Evolutionary conservation across 1,139 yeast genomes (phyloP), one percentile per base, ranked within the genome.

Genomic region (Spencermartinsiella ligniputridi): DNA sequence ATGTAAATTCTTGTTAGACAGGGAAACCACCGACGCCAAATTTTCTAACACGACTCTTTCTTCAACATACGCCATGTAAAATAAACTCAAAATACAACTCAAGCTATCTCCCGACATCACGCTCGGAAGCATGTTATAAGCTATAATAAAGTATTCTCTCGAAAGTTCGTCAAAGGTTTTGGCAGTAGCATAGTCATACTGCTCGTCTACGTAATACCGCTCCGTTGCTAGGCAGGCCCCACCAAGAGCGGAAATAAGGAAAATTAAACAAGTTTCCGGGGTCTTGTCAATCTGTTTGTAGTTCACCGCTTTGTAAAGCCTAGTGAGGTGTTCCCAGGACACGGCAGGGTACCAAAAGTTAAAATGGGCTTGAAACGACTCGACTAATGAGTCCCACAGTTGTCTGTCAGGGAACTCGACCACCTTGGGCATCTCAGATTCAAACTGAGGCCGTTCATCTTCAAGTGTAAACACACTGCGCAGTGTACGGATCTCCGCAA

Each of bases 301-400:
- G 19, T 34, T 13, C 12, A 22, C n/a, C 9, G 21, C 13, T 16
- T 20, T 19, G 13, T 17, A 12, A 13, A 21, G n/a, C 12, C 36
- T 33, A 18, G 29, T 33, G 21, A 44, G 35, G 20, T 33, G 25
- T 27, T 25, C 24, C n/a, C 17, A 21, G n/a, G 49, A 33, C 32
- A 47, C 16, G 5, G 42, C 52, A 11, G 52, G 52, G 29, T 44
- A 48, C 52, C 52, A 48, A 36, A 45, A 44, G 40, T 48, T 47
- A 12, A 45, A 36, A 27, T 48, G 47, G 11, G 51, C 38, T 27
- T 41, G 44, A 29, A 48, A 48, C n/a, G 52, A 41, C 9, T 19
- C 44, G n/a, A 35, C 18, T 21, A 47, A 35, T n/a, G 12, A 9
- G 15, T 27, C 32, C 32, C 32, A 27, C 32, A 27, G 32, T n/a